These are phyloP conservation scores for Fusarium liriodendri DNA, from an alignment of 2,329 filamentous ascomycete genomes.

Conservation along the genomic window DNA sequence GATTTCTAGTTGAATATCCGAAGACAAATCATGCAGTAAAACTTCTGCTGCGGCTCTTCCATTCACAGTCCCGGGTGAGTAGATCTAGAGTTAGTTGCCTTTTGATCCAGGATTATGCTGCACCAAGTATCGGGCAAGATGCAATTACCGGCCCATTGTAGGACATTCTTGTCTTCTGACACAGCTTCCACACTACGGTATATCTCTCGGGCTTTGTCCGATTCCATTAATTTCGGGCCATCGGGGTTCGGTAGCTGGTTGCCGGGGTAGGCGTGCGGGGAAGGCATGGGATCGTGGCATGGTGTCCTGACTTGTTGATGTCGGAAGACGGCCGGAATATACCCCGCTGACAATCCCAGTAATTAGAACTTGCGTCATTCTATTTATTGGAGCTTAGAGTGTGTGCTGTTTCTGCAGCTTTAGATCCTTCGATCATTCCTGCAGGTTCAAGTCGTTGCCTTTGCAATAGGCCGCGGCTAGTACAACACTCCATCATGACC, in stretches of 20 bases:
- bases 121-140: neutral
- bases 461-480: neutral
- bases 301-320: neutral
- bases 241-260: neutral
- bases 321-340: neutral
- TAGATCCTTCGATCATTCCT: neutral
- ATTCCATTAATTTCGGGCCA: neutral
- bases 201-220: neutral
- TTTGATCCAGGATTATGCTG: neutral
- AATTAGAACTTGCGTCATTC: neutral
- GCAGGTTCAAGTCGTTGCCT: neutral
- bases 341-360: neutral
- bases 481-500: neutral
- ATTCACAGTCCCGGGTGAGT: neutral
- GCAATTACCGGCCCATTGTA: neutral
- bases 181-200: neutral
- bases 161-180: neutral
- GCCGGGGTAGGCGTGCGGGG: neutral
- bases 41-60: neutral
- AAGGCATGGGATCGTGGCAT: neutral
- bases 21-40: neutral
- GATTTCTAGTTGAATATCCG: neutral
- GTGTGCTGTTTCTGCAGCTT: neutral
- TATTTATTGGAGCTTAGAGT: neutral
- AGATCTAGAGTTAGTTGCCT: neutral